Percentiles rank a stretch among this genome's conserved stretches.
phyloP scores from a whole-genome alignment of 306 rosid genomes.

The Erythrophleum fordii region DNA sequence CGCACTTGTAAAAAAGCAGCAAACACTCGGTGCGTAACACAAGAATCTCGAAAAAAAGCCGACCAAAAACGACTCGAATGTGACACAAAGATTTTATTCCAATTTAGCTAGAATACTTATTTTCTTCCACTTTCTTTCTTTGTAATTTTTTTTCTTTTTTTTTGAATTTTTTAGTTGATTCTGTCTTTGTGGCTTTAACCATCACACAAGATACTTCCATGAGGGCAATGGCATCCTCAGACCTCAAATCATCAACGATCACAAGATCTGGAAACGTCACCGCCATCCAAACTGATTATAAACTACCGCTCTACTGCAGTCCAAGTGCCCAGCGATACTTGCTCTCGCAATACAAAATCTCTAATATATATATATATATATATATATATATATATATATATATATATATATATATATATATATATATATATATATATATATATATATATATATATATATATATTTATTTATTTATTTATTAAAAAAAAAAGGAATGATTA shows the following conservation, averaged over 20 bases:
- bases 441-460: too few species aligned
- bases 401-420: too few species aligned
- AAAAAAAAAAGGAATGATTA: too few species aligned
- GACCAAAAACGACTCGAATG: not conserved
- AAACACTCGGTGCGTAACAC: not conserved
- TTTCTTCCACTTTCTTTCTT: not conserved
- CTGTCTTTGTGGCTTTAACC: not conserved
- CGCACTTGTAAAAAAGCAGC: conserved; percentile 7
- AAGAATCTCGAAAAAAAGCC: conserved; percentile 4
- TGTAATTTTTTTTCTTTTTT: not conserved
- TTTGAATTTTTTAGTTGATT: not conserved
- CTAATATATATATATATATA: too few species aligned
- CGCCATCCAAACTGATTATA: too few species aligned
- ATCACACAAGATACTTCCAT: not conserved
- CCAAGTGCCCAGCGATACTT: too few species aligned
- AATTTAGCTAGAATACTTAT: not conserved
- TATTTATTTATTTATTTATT: too few species aligned
- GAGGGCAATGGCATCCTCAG: not conserved
- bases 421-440: too few species aligned
- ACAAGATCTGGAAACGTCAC: not conserved
- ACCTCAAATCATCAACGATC: not conserved
- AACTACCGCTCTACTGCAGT: too few species aligned
- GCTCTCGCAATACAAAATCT: too few species aligned
- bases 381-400: too few species aligned
- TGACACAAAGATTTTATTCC: conserved; percentile 27